Percentiles rank a stretch among this genome's conserved stretches.
These are phyloP conservation scores for Forsythia suspensa DNA, from an alignment of 257 asterid species.

Conservation along the genomic window DNA sequence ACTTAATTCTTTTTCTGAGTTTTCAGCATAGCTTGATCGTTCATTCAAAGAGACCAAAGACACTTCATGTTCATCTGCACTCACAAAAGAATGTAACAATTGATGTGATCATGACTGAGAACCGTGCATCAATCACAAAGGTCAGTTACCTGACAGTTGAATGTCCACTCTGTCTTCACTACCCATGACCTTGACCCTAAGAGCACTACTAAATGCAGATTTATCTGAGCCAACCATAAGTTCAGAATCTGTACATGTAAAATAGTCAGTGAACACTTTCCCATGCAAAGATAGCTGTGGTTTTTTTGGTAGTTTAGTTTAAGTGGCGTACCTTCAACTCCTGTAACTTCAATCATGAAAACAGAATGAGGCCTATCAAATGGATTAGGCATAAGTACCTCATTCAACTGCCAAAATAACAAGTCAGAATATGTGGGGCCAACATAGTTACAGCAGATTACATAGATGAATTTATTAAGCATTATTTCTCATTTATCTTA, in stretches of 20 bases:
- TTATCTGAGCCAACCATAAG: conserved; percentile 29
- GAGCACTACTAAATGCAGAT: conserved; percentile 41
- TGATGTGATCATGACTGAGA: conserved; percentile 14
- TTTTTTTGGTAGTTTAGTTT: not conserved
- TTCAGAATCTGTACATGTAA: conserved; percentile 44
- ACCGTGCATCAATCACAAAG: conserved; percentile 19
- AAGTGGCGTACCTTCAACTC: conserved; percentile 62
- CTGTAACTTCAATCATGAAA: conserved; percentile 73
- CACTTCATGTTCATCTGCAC: conserved; percentile 64
- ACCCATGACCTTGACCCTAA: conserved; percentile 56
- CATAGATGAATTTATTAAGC: not conserved
- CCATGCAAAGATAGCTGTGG: not conserved
- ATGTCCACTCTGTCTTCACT: conserved; percentile 51
- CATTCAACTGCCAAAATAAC: conserved; percentile 63
- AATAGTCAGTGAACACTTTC: conserved; percentile 20
- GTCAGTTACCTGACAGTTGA: conserved; percentile 68
- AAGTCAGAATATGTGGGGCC: conserved; percentile 6
- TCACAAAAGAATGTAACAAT: conserved; percentile 22
- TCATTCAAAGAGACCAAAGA: conserved; percentile 66
- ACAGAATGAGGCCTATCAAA: conserved; percentile 85
- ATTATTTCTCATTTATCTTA: conserved; percentile 8
- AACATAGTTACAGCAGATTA: conserved; percentile 12
- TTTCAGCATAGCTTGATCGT: conserved; percentile 43
- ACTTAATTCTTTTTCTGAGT: conserved; percentile 69
- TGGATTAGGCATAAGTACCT: conserved; percentile 88